Conservation (phyloP, 169 alveolate species). For the Eimeria brunetti region DNA sequence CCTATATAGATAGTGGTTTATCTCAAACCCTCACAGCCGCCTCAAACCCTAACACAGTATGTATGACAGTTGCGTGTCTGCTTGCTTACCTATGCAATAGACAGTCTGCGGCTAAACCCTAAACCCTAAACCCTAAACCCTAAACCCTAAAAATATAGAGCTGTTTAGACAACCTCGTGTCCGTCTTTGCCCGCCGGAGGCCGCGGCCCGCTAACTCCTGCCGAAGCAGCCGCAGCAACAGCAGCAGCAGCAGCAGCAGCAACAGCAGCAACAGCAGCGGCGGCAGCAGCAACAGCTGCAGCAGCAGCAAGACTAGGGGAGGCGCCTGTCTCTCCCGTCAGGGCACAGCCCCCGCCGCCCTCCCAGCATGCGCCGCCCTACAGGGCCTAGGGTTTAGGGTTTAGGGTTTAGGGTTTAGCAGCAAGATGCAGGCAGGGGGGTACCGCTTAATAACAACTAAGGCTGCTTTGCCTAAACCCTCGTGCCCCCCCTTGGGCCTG, state of each 20-base stretch:
- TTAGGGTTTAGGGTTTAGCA: not conserved
- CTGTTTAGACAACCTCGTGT: not conserved
- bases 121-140: not conserved
- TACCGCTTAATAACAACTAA: not conserved
- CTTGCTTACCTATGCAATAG: not conserved
- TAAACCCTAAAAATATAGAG: not conserved
- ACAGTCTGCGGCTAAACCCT: not conserved
- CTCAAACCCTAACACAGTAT: not conserved
- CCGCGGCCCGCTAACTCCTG: not conserved
- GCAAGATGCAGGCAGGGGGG: not conserved
- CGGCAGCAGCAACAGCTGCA: not conserved
- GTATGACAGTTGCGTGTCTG: not conserved
- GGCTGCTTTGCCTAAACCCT: not conserved
- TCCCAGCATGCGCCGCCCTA: not conserved
- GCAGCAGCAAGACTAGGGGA: not conserved
- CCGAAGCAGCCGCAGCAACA: not conserved
- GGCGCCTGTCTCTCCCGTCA: not conserved
- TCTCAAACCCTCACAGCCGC: not conserved
- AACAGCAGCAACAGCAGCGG: not conserved
- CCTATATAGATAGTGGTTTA: not conserved
- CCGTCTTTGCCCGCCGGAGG: not conserved
- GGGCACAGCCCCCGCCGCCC: too few relatives aligned
- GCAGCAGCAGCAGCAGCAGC: constrained; percentile 17
- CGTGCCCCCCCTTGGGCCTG: not conserved
- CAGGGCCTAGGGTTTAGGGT: constrained; percentile 10